A percentile compares a stretch with the other conserved stretches of the same genome.
These are phyloP conservation scores for Balakata baccata DNA, from an alignment of 345 rosid genomes.

Conservation along the genomic window DNA sequence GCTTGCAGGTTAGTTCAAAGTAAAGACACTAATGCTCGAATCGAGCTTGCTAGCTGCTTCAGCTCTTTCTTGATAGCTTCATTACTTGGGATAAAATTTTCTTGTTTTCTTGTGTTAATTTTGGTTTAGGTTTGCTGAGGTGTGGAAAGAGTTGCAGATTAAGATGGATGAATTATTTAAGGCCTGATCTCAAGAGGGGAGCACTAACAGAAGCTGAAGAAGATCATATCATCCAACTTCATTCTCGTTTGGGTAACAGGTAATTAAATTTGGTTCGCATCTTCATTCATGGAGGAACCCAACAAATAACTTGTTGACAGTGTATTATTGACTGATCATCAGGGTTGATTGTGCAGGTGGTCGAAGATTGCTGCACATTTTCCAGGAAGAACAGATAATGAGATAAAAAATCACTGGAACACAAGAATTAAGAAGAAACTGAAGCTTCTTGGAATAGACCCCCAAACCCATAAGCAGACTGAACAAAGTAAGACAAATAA, in stretches of 20 bases:
- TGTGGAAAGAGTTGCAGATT: slow-evolving; percentile 29
- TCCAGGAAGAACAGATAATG: slow-evolving; percentile 26
- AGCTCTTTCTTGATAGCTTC: too few relatives aligned
- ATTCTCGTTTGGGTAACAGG: slow-evolving; percentile 25
- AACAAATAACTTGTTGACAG: too few relatives aligned
- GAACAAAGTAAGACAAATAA: not conserved
- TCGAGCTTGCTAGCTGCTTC: too few relatives aligned
- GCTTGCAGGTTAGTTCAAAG: slow-evolving; percentile 18
- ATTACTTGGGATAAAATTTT: too few relatives aligned
- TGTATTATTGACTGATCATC: too few relatives aligned
- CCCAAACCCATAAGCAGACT: not conserved
- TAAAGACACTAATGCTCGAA: too few relatives aligned
- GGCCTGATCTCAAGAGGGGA: slow-evolving; percentile 26
- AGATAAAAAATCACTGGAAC: slow-evolving; percentile 28
- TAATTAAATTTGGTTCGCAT: not conserved
- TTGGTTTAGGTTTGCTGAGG: slow-evolving; percentile 13
- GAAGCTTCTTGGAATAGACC: slow-evolving; percentile 9
- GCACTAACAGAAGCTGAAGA: slow-evolving; percentile 19
- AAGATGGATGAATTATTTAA: slow-evolving; percentile 25
- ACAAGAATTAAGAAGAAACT: slow-evolving; percentile 26
- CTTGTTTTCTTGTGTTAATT: not conserved
- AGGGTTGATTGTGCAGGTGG: slow-evolving; percentile 13
- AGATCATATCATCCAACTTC: slow-evolving; percentile 19
- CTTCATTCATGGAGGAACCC: too few relatives aligned
- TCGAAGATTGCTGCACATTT: slow-evolving; percentile 27